A percentile compares a stretch with the other conserved stretches of the same genome.
Conservation (phyloP, 1,284 basidiomycete genomes). For the Hypsizygus ulmarius region DNA sequence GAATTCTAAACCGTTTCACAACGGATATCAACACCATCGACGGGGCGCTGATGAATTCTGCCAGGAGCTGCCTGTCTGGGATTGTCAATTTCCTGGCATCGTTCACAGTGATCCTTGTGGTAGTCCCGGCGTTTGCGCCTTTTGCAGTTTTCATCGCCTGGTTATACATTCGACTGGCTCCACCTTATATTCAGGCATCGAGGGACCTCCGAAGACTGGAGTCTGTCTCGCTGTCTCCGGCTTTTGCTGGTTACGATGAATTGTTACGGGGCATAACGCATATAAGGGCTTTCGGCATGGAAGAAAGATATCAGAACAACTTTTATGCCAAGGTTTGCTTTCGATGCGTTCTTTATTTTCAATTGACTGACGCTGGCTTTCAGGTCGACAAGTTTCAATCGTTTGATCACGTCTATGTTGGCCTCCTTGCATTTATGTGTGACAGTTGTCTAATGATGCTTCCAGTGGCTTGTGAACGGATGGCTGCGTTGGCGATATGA, state of each 20-base stretch:
- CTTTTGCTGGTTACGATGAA: constrained; percentile 78
- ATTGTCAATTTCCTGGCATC: constrained; percentile 64
- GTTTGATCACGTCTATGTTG: constrained; percentile 68
- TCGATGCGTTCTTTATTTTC: neutral
- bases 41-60: constrained; percentile 56
- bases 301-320: constrained; percentile 67
- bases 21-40: constrained; percentile 78
- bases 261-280: constrained; percentile 73
- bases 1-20: constrained; percentile 79
- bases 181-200: constrained; percentile 66
- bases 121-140: constrained; percentile 68
- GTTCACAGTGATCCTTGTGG: constrained; percentile 60
- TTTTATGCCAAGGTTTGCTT: constrained; percentile 56
- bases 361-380: neutral
- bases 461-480: constrained; percentile 62
- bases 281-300: constrained; percentile 82
- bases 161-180: constrained; percentile 70
- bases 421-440: constrained; percentile 23
- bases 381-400: constrained; percentile 76
- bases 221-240: constrained; percentile 63
- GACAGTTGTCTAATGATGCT: constrained; percentile 10
- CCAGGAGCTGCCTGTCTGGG: constrained; percentile 53
- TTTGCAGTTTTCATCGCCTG: constrained; percentile 69
- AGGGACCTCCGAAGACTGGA: constrained; percentile 74
- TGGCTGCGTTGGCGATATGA: constrained; percentile 76